Percentiles rank a stretch among this genome's conserved stretches.
Evolutionary conservation across 768 basidiomycete species (phyloP).

Genomic region (Xanthoconium purpureum): DNA sequence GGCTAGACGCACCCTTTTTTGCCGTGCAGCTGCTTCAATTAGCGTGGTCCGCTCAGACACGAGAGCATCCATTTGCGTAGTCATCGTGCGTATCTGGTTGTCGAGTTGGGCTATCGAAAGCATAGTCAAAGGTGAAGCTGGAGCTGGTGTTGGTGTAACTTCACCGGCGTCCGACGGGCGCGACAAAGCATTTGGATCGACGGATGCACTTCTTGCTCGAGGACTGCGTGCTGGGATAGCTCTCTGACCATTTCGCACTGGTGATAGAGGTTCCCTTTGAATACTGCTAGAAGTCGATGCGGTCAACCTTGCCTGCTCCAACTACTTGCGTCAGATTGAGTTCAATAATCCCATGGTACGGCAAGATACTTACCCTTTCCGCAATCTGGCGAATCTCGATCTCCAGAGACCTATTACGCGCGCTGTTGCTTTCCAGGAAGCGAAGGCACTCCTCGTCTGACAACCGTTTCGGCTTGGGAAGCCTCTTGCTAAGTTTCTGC

Average conservation of each 20-base stretch:
- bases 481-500: neutral
- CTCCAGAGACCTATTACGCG: conserved; percentile 44
- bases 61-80: conserved; percentile 36
- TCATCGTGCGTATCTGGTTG: conserved; percentile 35
- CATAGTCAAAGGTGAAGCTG: conserved; percentile 6
- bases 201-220: conserved; percentile 22
- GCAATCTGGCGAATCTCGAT: conserved; percentile 40
- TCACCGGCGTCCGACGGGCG: neutral
- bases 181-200: conserved; percentile 17
- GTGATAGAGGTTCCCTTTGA: neutral
- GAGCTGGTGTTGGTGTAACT: neutral
- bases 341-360: neutral
- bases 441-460: conserved; percentile 40
- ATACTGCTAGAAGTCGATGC: neutral
- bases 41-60: conserved; percentile 36
- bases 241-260: neutral
- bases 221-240: neutral
- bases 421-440: conserved; percentile 37
- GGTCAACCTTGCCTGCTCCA: conserved; percentile 20
- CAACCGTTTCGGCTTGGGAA: conserved; percentile 20
- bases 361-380: conserved; percentile 31
- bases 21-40: conserved; percentile 20
- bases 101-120: conserved; percentile 33
- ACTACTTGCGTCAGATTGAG: conserved; percentile 8
- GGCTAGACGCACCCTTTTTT: conserved; percentile 21